Percentiles rank a stretch among this genome's conserved stretches.
phyloP scores from a whole-genome alignment of 495 filamentous ascomycete species.

The Hamigera avellanea region DNA sequence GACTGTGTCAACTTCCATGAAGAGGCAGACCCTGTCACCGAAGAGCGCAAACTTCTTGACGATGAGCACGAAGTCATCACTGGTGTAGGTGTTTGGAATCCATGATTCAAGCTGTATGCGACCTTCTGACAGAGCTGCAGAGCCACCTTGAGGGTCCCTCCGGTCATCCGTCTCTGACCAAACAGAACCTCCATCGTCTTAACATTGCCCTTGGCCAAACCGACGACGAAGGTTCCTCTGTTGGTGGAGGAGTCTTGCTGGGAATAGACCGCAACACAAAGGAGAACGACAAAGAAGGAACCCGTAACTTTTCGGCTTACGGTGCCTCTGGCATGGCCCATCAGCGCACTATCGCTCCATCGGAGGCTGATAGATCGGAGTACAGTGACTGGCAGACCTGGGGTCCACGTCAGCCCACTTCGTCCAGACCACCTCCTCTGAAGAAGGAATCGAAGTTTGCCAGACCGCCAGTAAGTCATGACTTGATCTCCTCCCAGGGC shows the following conservation, averaged over 20 bases:
- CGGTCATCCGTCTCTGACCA: background rate
- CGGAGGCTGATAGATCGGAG: conserved; percentile 2
- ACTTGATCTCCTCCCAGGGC: background rate
- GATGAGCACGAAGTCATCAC: conserved; percentile 2
- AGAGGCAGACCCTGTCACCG: conserved; percentile 12
- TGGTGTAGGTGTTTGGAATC: background rate
- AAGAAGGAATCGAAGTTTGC: conserved; percentile 7
- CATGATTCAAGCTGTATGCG: background rate
- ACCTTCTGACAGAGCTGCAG: background rate
- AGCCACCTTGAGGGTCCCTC: conserved; percentile 4
- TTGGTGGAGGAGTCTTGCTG: conserved; percentile 10
- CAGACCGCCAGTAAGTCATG: conserved; percentile 7
- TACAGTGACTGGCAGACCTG: conserved; percentile 7
- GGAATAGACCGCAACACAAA: conserved; percentile 3
- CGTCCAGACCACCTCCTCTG: background rate
- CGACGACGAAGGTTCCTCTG: conserved; percentile 6
- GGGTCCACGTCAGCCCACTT: background rate
- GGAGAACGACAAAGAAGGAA: conserved; percentile 1
- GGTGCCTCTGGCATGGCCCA: conserved; percentile 6
- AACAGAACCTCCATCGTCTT: background rate
- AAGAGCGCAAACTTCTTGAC: conserved; percentile 11
- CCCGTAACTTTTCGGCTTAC: conserved; percentile 7
- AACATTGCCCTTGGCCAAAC: conserved; percentile 2
- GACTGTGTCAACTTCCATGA: conserved; percentile 34
- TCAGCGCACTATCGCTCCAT: conserved; percentile 2